Evolutionary conservation across 108 stramenopile species (phyloP).

Genomic region (Licmophora abbreviata): DNA sequence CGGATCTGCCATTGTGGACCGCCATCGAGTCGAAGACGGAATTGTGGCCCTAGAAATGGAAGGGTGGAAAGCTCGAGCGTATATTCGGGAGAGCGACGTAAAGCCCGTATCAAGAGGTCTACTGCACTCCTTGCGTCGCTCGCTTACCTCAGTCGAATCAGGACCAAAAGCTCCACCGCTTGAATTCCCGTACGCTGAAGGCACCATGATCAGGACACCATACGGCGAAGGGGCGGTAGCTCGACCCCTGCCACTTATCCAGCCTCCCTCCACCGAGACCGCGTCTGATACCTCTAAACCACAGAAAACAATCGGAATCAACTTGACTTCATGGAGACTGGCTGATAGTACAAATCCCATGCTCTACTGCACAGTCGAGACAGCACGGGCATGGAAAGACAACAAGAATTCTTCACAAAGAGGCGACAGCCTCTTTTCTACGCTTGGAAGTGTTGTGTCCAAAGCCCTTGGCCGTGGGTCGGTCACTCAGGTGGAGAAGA

Average conservation of each 20-base stretch:
- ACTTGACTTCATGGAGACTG: constrained; percentile 62
- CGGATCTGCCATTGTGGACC: constrained; percentile 59
- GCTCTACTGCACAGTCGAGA: constrained; percentile 66
- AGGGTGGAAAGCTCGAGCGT: constrained; percentile 66
- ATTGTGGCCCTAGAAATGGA: constrained; percentile 70
- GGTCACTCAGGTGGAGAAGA: constrained; percentile 12
- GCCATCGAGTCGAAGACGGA: constrained; percentile 43
- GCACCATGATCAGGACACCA: constrained; percentile 53
- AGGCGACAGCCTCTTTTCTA: constrained; percentile 50
- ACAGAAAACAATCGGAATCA: constrained; percentile 43
- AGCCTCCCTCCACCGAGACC: neutral
- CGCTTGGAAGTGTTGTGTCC: constrained; percentile 57
- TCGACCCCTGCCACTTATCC: constrained; percentile 23
- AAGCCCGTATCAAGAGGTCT: constrained; percentile 51
- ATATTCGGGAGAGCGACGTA: constrained; percentile 44
- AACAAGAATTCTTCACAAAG: constrained; percentile 22
- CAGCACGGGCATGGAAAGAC: constrained; percentile 63
- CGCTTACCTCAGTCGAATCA: constrained; percentile 28
- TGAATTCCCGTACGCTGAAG: constrained; percentile 49
- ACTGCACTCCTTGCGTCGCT: constrained; percentile 36
- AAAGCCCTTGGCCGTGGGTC: constrained; percentile 29
- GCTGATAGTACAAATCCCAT: constrained; percentile 61
- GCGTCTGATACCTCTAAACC: too few species aligned
- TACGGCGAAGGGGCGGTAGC: constrained; percentile 63
- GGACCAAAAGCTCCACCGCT: constrained; percentile 21